These are phyloP conservation scores for Citrus reticulata DNA, from an alignment of 345 rosid species.

Conservation along the genomic window DNA sequence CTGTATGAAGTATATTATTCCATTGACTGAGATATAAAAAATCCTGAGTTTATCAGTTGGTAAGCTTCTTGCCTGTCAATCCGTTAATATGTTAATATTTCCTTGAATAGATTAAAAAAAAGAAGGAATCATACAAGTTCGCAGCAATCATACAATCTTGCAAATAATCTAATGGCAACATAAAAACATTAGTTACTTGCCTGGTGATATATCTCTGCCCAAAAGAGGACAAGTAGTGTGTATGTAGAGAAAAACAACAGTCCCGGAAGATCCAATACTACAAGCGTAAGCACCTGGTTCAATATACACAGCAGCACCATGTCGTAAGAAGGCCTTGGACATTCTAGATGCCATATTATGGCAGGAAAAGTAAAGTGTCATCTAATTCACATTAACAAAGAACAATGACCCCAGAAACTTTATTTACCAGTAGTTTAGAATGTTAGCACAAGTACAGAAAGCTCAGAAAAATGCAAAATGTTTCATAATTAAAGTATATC, in stretches of 20 bases:
- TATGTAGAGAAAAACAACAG: slow-evolving; percentile 89
- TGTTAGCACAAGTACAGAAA: background rate
- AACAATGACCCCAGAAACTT: background rate
- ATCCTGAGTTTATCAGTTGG: slow-evolving; percentile 87
- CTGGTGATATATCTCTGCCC: slow-evolving; percentile 99
- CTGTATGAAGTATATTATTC: slow-evolving; percentile 71
- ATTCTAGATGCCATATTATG: background rate
- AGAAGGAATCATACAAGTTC: background rate
- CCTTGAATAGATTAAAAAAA: background rate
- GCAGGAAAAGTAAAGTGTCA: background rate
- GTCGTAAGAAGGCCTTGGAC: slow-evolving; percentile 6
- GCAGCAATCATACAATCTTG: background rate
- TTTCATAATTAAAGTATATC: background rate
- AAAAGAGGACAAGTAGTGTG: slow-evolving; percentile 87
- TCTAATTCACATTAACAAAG: background rate
- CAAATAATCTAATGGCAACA: background rate
- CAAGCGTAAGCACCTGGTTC: slow-evolving; percentile 56
- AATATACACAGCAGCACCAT: slow-evolving; percentile 16
- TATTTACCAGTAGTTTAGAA: background rate
- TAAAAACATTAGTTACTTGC: slow-evolving; percentile 32
- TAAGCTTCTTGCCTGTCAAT: slow-evolving; percentile 87
- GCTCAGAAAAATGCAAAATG: background rate
- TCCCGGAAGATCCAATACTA: slow-evolving; percentile 85
- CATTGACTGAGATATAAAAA: slow-evolving; percentile 58
- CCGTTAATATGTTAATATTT: slow-evolving; percentile 21